Base-by-base conservation (phyloP, 2,329 filamentous ascomycete genomes). In the Curvularia sp. region DNA sequence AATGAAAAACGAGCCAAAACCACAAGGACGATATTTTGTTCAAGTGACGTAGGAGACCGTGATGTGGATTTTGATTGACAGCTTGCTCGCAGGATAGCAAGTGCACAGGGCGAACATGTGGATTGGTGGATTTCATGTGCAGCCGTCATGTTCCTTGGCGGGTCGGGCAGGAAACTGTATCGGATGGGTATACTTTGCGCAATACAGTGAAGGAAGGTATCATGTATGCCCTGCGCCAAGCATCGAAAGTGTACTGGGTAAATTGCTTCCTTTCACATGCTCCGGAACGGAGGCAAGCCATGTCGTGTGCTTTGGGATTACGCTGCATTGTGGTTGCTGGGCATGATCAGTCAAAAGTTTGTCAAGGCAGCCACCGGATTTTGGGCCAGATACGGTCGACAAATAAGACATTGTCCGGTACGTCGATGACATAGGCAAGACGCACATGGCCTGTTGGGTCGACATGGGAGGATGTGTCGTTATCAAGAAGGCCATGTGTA, bases 1-100 rank as follows among this genome's bases (percentile, higher is more conserved):
- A 66, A 69, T 67, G 60, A 69, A 70, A 56, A 57, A 71, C 57
- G 60, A 70, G 65, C 64, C 67, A 71, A 61, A 53, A 53, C 53
- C 54, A 53, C 53, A 50, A 27, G 38, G 54, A 54, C 39, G 10
- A 19, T 12, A 27, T 23, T 21, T 21, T 15, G 2, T 28, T 18
- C 23, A 13, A 9, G 42, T 58, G 55, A 55, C 41, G 39, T 55
- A 49, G 6, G 30, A 8, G n/a, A 42, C 19, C 32, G 55, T 46
- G 46, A 55, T 57, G 32, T 30, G n/a, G 18, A 18, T 21, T 34
- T 23, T n/a, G 49, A n/a, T 25, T 32, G 38, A 42, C 27, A 23
- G 15, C 1, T 13, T 49, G 9, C 3, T 39, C 10, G 8, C 34
- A 32, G 13, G 47, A 38, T 13, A 27, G 6, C n/a, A 3, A 23